Percentiles rank a stretch among this genome's conserved stretches.
Conservation (phyloP, 164 flowering plant genomes). For the Magnolia kwangsiensis region DNA sequence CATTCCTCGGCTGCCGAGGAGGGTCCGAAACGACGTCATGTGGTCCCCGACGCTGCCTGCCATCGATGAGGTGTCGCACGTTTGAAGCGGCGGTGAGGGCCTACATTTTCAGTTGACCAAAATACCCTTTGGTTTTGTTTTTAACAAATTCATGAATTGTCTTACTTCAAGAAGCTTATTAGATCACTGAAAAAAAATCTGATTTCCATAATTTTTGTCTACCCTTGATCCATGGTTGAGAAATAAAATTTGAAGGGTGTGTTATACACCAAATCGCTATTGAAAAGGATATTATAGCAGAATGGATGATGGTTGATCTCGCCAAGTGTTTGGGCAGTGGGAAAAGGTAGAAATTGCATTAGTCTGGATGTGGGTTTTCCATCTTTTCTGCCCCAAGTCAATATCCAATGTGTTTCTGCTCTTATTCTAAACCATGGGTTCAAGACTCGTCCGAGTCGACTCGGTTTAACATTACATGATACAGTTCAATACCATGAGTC, state of each 20-base stretch:
- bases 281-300: not conserved
- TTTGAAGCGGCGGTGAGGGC: not conserved
- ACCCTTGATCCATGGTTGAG: no score
- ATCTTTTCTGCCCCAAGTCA: not conserved
- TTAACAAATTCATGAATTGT: no score
- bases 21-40: not conserved
- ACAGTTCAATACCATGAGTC: not conserved
- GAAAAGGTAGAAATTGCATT: not conserved
- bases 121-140: no score
- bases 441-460: not conserved
- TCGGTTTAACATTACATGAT: not conserved
- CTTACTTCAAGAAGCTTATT: no score
- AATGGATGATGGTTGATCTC: not conserved
- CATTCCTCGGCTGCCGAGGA: not conserved
- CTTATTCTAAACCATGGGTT: not conserved
- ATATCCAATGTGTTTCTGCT: not conserved
- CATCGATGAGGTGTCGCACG: constrained; percentile 7
- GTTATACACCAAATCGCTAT: not conserved
- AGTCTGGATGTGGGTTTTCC: not conserved
- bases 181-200: no score
- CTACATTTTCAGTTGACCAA: no score
- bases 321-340: not conserved
- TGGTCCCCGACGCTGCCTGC: constrained; percentile 3
- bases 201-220: no score
- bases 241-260: not conserved